phyloP scores from a whole-genome alignment of 148 eudicot genomes.

The Oxyria digyna region DNA sequence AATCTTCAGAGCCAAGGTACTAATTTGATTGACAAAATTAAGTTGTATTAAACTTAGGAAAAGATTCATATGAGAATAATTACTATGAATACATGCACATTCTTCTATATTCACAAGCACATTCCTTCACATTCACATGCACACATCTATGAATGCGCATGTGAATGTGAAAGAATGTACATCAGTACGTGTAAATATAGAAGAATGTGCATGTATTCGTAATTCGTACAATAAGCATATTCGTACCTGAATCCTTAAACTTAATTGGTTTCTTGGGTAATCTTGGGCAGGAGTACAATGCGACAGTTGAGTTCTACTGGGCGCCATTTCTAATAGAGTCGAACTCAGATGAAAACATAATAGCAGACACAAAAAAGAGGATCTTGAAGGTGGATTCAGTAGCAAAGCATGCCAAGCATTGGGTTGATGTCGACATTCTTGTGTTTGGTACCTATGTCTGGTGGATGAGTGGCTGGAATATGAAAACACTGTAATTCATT shows the following conservation, averaged over 20 bases:
- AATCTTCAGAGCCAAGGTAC: slow-evolving; percentile 62
- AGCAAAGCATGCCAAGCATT: slow-evolving; percentile 61
- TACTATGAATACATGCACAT: too few relatives aligned
- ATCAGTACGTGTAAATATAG: too few relatives aligned
- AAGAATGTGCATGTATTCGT: too few relatives aligned
- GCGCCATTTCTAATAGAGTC: slow-evolving; percentile 85
- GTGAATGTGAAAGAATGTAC: too few relatives aligned
- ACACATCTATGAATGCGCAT: too few relatives aligned
- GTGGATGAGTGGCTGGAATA: slow-evolving; percentile 80
- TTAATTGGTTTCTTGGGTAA: not conserved
- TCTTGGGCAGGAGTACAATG: slow-evolving; percentile 51
- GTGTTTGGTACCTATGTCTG: slow-evolving; percentile 90
- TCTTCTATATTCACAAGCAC: too few relatives aligned
- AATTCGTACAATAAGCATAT: too few relatives aligned
- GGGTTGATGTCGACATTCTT: slow-evolving; percentile 71
- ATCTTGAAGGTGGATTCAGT: slow-evolving; percentile 70
- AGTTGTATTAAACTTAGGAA: too few relatives aligned
- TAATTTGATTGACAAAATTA: too few relatives aligned
- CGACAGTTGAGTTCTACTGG: slow-evolving; percentile 94
- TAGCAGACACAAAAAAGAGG: slow-evolving; percentile 68
- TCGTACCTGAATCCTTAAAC: too few relatives aligned
- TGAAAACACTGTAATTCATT: slow-evolving; percentile 55
- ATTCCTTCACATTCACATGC: too few relatives aligned
- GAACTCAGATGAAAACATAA: slow-evolving; percentile 52
- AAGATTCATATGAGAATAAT: too few relatives aligned